Evolutionary conservation across 768 basidiomycete species (phyloP), one percentile per base, ranked within the genome.

Genomic region (Lactarius sp.): DNA sequence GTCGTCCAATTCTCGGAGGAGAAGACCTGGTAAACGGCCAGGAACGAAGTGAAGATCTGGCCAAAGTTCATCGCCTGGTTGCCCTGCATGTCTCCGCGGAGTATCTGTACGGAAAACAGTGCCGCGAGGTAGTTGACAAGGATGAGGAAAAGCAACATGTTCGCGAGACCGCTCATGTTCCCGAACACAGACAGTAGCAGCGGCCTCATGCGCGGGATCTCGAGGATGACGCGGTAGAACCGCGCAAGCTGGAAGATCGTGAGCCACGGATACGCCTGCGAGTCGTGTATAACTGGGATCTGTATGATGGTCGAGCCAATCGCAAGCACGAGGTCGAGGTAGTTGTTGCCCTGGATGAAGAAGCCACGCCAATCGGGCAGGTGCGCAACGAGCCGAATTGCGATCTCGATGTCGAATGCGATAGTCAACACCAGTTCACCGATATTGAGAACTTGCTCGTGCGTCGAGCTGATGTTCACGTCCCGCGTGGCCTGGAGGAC

Each of bases 1-100:
- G 83, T 77, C n/a, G 88, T 85, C 94, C 96, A 98, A 73, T 97
- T 93, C 75, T 98, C 96, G 0, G 92, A 92, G 0, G 93, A 92
- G 75, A 93, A 90, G 1, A 98, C 79, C 74, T 95, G 82, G 71
- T 95, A 98, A 69, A 94, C 80, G 0, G 85, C 91, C 27, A 97
- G 74, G 72, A 96, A 98, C 0, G 91, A 78, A 69, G 90, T 92
- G 77, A 84, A 95, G 9, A 93, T 75, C 70, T 92, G 83, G 7
- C 87, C 85, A 72, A 93, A 98, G 68, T 87, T 90, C 77, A 92
- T 83, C 1, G 79, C 73, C 14, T 74, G 66, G 50, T 76, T 77
- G 16, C 76, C 73, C 5, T 74, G 72, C 62, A 94, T 77, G 72
- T 97, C 93, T 2, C 94, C 94, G 49, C 93, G 86, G 34, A 98